Base-by-base conservation (phyloP, 768 basidiomycete genomes). In the Boletus reticuloceps region DNA sequence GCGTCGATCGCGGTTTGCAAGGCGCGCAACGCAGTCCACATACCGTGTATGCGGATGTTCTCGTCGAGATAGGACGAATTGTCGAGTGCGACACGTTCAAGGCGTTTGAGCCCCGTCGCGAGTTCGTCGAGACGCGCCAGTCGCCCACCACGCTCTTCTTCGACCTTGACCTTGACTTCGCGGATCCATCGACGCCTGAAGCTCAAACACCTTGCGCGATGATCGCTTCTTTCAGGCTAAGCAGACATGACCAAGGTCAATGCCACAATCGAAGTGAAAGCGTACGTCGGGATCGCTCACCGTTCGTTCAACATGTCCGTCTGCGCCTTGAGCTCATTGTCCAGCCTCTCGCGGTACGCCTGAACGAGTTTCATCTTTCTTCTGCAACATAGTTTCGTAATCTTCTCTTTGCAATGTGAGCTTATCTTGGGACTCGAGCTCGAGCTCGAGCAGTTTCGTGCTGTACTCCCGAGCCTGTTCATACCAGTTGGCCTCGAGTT, bases 111-210 rank as follows among this genome's bases (percentile, higher is more conserved):
- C 45, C 89, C 88, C 6, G 89, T 84, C 11, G 94, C 88, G 45
- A 99, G 86, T 69, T 95, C 91, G 65, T 96, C 94, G 34, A 99
- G 85, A 72, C 94, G 97, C 43, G 94, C 89, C 11, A 99, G 81
- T 51, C 97, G 89, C 13, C 94, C 94, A 16, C 94, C 94, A 42
- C 97, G 93, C 72, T 99, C 97, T 66, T 93, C 84, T 73, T 99
- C 96, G 53, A 99, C 95, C 59, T 87, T 89, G 47, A 94, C 81
- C 75, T 98, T 97, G 78, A 98, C 86, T 55, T 98, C 94, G 32
- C 92, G 86, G 40, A 99, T 90, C 95, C 96, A 98, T 51, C 92
- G 83, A 47, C 94, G 86, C n/a, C 69, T 98, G 97, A 22, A 98
- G 84, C 73, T 98, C 97, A n/a, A 65, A 99, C 94, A 17, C 95